phyloP scores from a whole-genome alignment of 176 grass and related monocot species.

The barley (Hordeum vulgare) region MorexV3_pseudomolecules_assembly NC_058520.1:375048358-375048857 shows the following conservation, averaged over 20 bases:
- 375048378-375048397: no score
- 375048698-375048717: slow-evolving; percentile 44
- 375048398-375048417: no score
- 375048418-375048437: no score
- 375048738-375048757: slow-evolving; percentile 60
- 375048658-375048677: slow-evolving; percentile 40
- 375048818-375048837: slow-evolving; percentile 39
- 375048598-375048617: slow-evolving; percentile 13
- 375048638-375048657: not conserved
- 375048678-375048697: slow-evolving; percentile 73
- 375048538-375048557: no score
- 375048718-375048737: not conserved
- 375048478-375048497: no score
- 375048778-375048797: slow-evolving; percentile 86
- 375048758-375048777: slow-evolving; percentile 51
- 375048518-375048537: no score
- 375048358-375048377: no score
- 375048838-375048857: slow-evolving; percentile 47
- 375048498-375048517: no score
- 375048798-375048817: slow-evolving; percentile 45
- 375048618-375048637: not conserved
- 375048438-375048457: no score
- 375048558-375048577: no score
- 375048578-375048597: no score
- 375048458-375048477: no score